Base-by-base conservation (phyloP, 768 basidiomycete genomes). In the Rhizopogon vinicolor region DNA sequence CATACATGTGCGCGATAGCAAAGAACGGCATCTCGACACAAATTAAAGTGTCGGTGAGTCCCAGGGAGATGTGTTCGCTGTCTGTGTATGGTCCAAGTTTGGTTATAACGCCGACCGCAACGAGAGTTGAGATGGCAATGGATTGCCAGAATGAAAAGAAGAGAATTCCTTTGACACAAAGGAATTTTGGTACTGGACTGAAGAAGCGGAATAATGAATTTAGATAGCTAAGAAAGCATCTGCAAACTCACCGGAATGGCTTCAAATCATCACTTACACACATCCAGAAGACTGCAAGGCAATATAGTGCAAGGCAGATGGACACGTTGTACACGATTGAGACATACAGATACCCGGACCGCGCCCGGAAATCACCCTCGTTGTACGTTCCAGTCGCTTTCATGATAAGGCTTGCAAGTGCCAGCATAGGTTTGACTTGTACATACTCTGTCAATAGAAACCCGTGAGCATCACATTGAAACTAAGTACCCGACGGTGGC, bases 141-240 rank as follows among this genome's bases (percentile, higher is more conserved):
- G 89, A 85, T 68, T 99, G 97, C 97, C 97, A 99, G 75, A 99
- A 99, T 2, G 91, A 94, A 72, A 97, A 96, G 78, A 98, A 98
- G 19, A 99, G 79, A 61, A 99, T 93, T 44, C 96, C 96, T 68
- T 99, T 99, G 62, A 99, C 94, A 67, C 94, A 99, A 28, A 98
- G 85, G 72, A 99, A 99, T 71, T 99, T 99, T 3, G 97, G 93
- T 61, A 95, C 83, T 0, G 93, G 93, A 10, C 96, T 88, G 63
- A 19, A 18, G 59, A 54, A 28, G 59, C 49, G 22, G 10, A 22
- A 35, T 31, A 3, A 42, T 44, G 58, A 13, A 56, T 51, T 40
- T 29, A 52, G 50, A 49, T 42, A 19, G 51, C 28, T 9, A 44
- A 19, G 1, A 45, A 33, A 43, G 19, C 6, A 19, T 9, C 7